Evolutionary conservation across 176 grass and related monocot genomes (phyloP).

Genomic region (Paspalum vaginatum): DNA sequence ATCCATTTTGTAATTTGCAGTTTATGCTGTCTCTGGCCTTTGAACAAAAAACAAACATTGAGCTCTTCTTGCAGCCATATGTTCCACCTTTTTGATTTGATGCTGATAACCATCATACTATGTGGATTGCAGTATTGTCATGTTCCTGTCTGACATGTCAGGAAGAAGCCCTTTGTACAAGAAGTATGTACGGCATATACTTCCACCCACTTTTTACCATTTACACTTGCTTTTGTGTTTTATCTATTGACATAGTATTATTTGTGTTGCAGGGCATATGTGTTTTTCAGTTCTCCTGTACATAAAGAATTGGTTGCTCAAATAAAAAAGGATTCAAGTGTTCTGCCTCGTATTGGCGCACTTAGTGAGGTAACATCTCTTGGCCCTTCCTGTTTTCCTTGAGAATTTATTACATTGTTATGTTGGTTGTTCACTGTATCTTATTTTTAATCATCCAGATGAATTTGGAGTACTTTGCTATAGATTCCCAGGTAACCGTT

Average conservation of each 20-base stretch:
- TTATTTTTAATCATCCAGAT: constrained; percentile 61
- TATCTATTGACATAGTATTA: constrained; percentile 35
- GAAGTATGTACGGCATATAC: constrained; percentile 65
- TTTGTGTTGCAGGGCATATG: constrained; percentile 65
- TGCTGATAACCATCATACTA: constrained; percentile 49
- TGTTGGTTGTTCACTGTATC: constrained; percentile 32
- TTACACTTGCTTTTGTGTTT: constrained; percentile 29
- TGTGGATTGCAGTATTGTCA: constrained; percentile 67
- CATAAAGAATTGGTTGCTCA: constrained; percentile 79
- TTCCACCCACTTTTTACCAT: constrained; percentile 29
- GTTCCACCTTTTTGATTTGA: constrained; percentile 32
- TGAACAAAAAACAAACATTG: neutral
- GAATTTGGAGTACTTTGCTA: constrained; percentile 99
- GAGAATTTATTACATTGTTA: constrained; percentile 27
- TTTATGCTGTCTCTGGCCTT: constrained; percentile 23
- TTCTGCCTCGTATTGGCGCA: constrained; percentile 79
- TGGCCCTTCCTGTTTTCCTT: constrained; percentile 32
- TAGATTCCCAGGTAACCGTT: constrained; percentile 94
- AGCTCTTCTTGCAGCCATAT: constrained; percentile 16
- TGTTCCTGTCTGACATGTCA: constrained; percentile 96
- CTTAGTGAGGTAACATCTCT: constrained; percentile 79
- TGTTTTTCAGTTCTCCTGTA: constrained; percentile 93
- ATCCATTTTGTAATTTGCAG: neutral
- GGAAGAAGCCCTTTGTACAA: constrained; percentile 94
- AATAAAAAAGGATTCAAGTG: constrained; percentile 88